Evolutionary conservation across 2,329 filamentous ascomycete species (phyloP).

Genomic region (Colletotrichum sp.): DNA sequence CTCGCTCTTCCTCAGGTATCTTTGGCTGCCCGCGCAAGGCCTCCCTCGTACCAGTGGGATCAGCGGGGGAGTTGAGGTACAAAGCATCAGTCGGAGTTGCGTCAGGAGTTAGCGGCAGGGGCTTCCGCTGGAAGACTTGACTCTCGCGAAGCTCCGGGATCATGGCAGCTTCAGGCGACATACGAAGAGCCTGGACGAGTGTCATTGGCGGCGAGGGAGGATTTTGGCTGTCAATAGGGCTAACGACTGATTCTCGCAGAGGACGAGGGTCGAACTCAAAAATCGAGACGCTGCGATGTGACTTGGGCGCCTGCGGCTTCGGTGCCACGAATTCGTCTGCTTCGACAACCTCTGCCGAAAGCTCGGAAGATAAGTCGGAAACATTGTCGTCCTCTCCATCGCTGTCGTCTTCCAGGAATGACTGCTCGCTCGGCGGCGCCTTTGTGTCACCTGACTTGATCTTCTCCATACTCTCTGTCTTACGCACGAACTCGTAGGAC

Average conservation of each 20-base stretch:
- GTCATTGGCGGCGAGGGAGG: conserved; percentile 52
- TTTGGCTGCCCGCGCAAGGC: conserved; percentile 39
- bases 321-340: conserved; percentile 26
- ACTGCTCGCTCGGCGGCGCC: conserved; percentile 36
- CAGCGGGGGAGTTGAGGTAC: conserved; percentile 33
- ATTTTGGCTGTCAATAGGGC: neutral
- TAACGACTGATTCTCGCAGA: conserved; percentile 1
- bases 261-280: conserved; percentile 1
- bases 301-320: neutral
- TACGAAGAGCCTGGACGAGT: conserved; percentile 50
- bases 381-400: conserved; percentile 50
- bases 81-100: conserved; percentile 50
- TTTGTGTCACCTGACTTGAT: conserved; percentile 41
- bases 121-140: conserved; percentile 49
- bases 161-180: conserved; percentile 42
- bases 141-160: conserved; percentile 44
- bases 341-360: conserved; percentile 56
- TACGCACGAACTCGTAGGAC: conserved; percentile 61
- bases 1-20: conserved; percentile 26
- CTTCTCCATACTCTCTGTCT: conserved; percentile 56
- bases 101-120: conserved; percentile 55
- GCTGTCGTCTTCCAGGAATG: conserved; percentile 54
- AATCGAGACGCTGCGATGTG: conserved; percentile 7
- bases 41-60: conserved; percentile 39
- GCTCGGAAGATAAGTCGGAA: conserved; percentile 67